Evolutionary conservation across 352 stramenopile species (phyloP), one percentile per base, ranked within the genome.

Genomic region (Pythium dissotocum): DNA sequence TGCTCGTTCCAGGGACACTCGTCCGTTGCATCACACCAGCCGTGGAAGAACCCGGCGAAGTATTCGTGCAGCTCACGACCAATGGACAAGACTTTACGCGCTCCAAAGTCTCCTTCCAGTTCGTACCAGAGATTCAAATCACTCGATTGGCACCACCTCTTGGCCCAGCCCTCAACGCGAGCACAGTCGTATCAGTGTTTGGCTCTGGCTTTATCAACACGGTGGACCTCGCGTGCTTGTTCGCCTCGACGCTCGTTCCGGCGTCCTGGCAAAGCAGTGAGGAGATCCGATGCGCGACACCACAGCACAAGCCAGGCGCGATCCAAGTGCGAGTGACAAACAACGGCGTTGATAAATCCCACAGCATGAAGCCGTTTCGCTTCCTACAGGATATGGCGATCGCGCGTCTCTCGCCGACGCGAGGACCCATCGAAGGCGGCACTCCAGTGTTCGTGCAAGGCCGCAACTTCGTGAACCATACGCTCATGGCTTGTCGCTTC

Each of bases 401-500:
- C 24, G 70, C 87, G 7, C 76, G 68, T 35, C 65, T 98, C 44
- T 76, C 75, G 10, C 96, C 97, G 2, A 79, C 65, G 9, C 77
- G 71, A n/a, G 91, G 90, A 16, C 73, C 93, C 2, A 87, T 91
- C 40, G 70, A 89, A 30, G 89, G 89, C 46, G 83, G 91, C 24
- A 88, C 85, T 3, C 88, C 95, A 1, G 72, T 98, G 1, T 98
- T 98, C 73, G 78, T 98, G 6, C 85, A 87, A 53, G 97, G 97
- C 14, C 81, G 83, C 26, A 98, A 99, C 66, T 99, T 99, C 65
- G 59, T 98, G 26, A 98, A 98, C 65, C 80, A 89, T 21, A 94
- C 89, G 8, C 63, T 85, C 2, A 73, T 98, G 18, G 71, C 70
- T 13, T 99, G 97, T 67, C 81, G 77, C 1, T 98, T 99, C 77